phyloP scores from a whole-genome alignment of 2,329 filamentous ascomycete species.

The Phaeosphaeria sp. region DNA sequence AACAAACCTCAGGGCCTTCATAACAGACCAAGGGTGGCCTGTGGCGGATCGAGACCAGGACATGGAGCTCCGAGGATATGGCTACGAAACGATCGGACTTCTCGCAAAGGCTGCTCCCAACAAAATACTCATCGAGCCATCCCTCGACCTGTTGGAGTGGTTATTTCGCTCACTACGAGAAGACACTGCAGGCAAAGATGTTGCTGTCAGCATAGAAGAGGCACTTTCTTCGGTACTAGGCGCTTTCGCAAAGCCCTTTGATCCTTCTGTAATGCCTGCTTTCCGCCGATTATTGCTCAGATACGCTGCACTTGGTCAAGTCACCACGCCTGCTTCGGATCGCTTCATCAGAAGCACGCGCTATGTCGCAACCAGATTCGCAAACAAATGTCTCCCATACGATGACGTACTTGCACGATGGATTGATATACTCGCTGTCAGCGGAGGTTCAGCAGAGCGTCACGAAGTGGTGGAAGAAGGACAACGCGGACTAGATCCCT shows the following conservation, averaged over 20 bases:
- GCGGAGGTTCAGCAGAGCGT: conserved; percentile 69
- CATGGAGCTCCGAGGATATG: conserved; percentile 74
- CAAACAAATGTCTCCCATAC: conserved; percentile 85
- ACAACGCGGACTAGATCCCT: conserved; percentile 81
- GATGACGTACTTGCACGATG: conserved; percentile 80
- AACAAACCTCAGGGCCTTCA: conserved; percentile 72
- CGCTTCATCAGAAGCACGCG: conserved; percentile 65
- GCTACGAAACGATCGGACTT: conserved; percentile 89
- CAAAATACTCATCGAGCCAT: conserved; percentile 59
- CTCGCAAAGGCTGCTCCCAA: conserved; percentile 71
- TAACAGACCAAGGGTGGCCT: conserved; percentile 85
- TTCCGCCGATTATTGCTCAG: conserved; percentile 43
- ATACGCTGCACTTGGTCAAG: conserved; percentile 31
- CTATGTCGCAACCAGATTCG: conserved; percentile 85
- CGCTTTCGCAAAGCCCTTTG: conserved; percentile 58
- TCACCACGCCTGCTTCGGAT: conserved; percentile 47
- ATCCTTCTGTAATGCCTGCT: conserved; percentile 49
- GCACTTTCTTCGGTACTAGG: conserved; percentile 80
- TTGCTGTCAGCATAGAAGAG: conserved; percentile 87
- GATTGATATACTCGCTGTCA: conserved; percentile 85
- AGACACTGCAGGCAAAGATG: conserved; percentile 74
- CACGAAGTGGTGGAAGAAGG: conserved; percentile 91
- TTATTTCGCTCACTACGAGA: conserved; percentile 83
- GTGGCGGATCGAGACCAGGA: conserved; percentile 62
- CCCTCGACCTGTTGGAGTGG: conserved; percentile 71